Conservation (phyloP, 306 rosid species). For the Elaeagnus macrophylla region DNA sequence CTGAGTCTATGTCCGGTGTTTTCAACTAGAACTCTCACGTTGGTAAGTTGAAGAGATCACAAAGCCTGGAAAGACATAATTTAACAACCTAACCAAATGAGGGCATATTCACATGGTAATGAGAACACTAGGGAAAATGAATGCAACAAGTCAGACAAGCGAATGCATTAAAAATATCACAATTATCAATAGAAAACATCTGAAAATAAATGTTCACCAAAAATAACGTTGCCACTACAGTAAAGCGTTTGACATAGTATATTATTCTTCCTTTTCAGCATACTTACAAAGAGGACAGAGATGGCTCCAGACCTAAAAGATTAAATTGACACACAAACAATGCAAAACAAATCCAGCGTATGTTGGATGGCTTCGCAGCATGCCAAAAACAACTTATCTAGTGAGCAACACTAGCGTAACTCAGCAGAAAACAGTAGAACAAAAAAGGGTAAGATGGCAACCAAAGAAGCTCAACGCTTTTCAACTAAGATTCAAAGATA, state of each 20-base stretch:
- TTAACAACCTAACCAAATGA: conserved; percentile 6
- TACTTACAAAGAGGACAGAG: too few species aligned
- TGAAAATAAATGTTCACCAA: not conserved
- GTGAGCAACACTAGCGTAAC: too few species aligned
- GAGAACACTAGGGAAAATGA: not conserved
- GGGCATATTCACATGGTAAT: not conserved
- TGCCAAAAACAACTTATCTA: too few species aligned
- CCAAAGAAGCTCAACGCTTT: too few species aligned
- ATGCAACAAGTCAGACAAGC: not conserved
- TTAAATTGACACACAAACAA: too few species aligned
- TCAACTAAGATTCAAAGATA: too few species aligned
- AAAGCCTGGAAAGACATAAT: conserved; percentile 30
- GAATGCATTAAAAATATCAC: not conserved
- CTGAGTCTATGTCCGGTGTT: conserved; percentile 13
- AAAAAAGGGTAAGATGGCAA: too few species aligned
- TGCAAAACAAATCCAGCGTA: too few species aligned
- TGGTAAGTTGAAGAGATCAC: conserved; percentile 22
- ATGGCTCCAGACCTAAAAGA: too few species aligned
- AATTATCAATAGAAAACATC: not conserved
- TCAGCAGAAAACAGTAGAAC: too few species aligned
- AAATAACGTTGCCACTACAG: not conserved
- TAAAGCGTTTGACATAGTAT: not conserved
- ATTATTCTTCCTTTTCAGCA: too few species aligned
- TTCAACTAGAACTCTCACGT: conserved; percentile 13
- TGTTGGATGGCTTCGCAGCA: too few species aligned